phyloP scores from a whole-genome alignment of 2,329 filamentous ascomycete species.

The Didymella sp. region DNA sequence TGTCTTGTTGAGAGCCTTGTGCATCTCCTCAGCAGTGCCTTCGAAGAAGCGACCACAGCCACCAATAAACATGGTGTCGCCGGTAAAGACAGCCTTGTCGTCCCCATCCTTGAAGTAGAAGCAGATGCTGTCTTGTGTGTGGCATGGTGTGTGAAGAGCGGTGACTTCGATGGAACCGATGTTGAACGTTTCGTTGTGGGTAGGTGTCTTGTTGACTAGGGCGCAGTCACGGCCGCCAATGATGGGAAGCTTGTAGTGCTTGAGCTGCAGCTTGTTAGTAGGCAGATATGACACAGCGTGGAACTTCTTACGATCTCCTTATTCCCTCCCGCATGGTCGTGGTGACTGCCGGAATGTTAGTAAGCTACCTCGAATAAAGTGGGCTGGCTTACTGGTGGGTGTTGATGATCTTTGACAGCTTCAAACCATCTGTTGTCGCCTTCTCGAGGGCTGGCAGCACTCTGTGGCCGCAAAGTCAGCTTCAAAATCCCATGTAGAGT shows the following conservation, averaged over 20 bases:
- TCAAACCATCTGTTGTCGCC: conserved; percentile 76
- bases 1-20: conserved; percentile 87
- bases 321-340: conserved; percentile 95
- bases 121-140: conserved; percentile 98
- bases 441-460: conserved; percentile 73
- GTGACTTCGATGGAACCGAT: conserved; percentile 84
- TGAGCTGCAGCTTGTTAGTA: conserved; percentile 53
- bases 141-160: conserved; percentile 93
- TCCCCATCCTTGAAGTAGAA: conserved; percentile 85
- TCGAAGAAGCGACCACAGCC: conserved; percentile 98
- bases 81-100: conserved; percentile 86
- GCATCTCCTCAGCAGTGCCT: conserved; percentile 83
- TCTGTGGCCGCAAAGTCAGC: conserved; percentile 47
- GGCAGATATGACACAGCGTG: background rate
- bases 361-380: background rate
- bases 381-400: conserved; percentile 79
- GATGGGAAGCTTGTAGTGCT: conserved; percentile 71
- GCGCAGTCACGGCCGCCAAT: conserved; percentile 89
- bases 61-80: conserved; percentile 94
- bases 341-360: conserved; percentile 68
- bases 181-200: conserved; percentile 77
- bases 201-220: conserved; percentile 77
- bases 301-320: conserved; percentile 68
- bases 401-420: conserved; percentile 89
- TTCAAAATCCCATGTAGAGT: background rate